These are phyloP conservation scores for Chalciporus pseudorubinellus DNA, from an alignment of 768 basidiomycete species.

Conservation along the genomic window DNA sequence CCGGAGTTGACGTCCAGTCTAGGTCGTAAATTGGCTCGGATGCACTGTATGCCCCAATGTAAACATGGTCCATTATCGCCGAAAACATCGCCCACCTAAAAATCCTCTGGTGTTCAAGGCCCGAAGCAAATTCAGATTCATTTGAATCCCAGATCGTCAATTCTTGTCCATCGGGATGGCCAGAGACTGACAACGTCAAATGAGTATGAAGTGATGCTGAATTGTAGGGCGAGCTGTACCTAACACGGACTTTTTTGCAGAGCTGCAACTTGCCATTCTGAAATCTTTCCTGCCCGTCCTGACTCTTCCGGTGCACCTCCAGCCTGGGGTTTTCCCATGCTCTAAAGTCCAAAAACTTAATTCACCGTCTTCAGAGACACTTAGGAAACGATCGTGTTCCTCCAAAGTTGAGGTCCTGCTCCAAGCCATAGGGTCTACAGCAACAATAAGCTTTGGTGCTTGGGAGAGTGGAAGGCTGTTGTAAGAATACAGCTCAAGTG, in stretches of 20 bases:
- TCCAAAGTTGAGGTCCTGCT: slow-evolving; percentile 44
- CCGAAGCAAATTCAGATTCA: slow-evolving; percentile 89
- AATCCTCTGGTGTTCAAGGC: slow-evolving; percentile 70
- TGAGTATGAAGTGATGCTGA: slow-evolving; percentile 1
- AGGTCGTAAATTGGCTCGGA: slow-evolving; percentile 73
- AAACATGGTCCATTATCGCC: background rate
- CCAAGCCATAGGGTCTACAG: slow-evolving; percentile 91
- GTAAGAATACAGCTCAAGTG: slow-evolving; percentile 47
- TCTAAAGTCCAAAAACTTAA: slow-evolving; percentile 86
- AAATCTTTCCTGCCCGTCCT: slow-evolving; percentile 67
- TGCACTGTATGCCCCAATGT: slow-evolving; percentile 15
- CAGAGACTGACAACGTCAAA: slow-evolving; percentile 49
- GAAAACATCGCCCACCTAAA: slow-evolving; percentile 47
- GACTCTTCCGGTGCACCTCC: slow-evolving; percentile 73
- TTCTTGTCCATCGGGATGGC: slow-evolving; percentile 61
- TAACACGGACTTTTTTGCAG: slow-evolving; percentile 87
- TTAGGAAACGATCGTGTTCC: slow-evolving; percentile 73
- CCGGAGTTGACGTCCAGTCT: slow-evolving; percentile 92
- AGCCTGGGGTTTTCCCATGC: slow-evolving; percentile 34
- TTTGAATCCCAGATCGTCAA: slow-evolving; percentile 96
- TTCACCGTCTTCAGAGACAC: slow-evolving; percentile 72
- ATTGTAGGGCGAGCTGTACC: slow-evolving; percentile 45
- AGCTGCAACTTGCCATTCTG: slow-evolving; percentile 78
- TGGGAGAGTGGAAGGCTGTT: slow-evolving; percentile 51
- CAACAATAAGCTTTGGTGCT: slow-evolving; percentile 55